Evolutionary conservation across 1,284 basidiomycete genomes (phyloP).

Genomic region (Thelephora terrestris): DNA sequence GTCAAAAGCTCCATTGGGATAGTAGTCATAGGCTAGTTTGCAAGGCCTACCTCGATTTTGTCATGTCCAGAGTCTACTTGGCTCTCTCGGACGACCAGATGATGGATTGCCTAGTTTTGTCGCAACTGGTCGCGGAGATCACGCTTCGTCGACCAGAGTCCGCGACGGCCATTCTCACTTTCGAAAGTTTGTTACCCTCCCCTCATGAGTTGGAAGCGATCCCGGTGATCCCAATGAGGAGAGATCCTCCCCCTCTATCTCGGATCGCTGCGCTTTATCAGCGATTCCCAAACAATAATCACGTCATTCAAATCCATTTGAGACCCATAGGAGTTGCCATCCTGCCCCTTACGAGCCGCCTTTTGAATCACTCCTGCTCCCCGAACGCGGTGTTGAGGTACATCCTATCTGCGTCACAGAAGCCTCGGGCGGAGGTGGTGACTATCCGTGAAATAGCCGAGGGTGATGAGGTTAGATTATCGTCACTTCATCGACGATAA

Average conservation of each 20-base stretch:
- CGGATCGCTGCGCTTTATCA: slow-evolving; percentile 30
- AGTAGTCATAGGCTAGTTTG: slow-evolving; percentile 54
- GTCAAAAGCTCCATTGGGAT: slow-evolving; percentile 58
- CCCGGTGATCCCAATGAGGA: no score
- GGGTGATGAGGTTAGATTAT: slow-evolving; percentile 49
- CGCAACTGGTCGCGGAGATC: slow-evolving; percentile 44
- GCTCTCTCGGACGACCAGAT: slow-evolving; percentile 39
- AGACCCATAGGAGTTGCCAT: slow-evolving; percentile 57
- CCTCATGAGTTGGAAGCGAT: no score
- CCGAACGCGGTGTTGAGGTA: slow-evolving; percentile 65
- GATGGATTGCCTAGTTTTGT: slow-evolving; percentile 51
- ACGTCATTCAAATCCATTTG: slow-evolving; percentile 60
- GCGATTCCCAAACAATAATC: slow-evolving; percentile 71
- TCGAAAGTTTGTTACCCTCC: background rate
- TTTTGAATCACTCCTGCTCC: slow-evolving; percentile 69
- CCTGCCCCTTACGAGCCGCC: slow-evolving; percentile 59
- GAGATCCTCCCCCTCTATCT: slow-evolving; percentile 9
- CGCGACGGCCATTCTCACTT: background rate
- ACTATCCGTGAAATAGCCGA: slow-evolving; percentile 42
- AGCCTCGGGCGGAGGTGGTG: slow-evolving; percentile 49
- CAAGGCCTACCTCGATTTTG: slow-evolving; percentile 39
- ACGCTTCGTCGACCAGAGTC: slow-evolving; percentile 4
- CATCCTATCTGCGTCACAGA: slow-evolving; percentile 26
- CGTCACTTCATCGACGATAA: background rate
- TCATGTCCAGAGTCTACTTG: slow-evolving; percentile 35